Evolutionary conservation across 352 stramenopile genomes (phyloP), one percentile per base, ranked within the genome.

Genomic region (Globisporangium orthogonon): DNA sequence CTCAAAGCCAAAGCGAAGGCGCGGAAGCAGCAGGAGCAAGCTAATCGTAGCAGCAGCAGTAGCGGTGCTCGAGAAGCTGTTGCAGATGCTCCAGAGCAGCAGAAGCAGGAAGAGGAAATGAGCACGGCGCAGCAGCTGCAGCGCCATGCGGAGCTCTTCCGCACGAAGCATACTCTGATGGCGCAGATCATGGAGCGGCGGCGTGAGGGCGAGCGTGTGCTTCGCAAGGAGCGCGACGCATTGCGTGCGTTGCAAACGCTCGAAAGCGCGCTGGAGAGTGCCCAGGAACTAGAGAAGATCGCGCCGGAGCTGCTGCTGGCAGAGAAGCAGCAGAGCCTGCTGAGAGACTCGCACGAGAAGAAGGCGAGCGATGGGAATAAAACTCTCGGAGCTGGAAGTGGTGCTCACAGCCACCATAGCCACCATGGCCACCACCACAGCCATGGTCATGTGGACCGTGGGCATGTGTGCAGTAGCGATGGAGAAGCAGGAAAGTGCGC

Each of bases 81-180:
- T 13, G 51, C 1, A 15, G 31, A 18, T 35, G 30, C 39, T 4
- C 10, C 11, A 37, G 44, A 43, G 18, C 13, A 54, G 43, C 31
- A 33, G 33, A 10, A 41, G 9, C 37, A 41, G 37, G 52, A 11
- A 15, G 48, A 49, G 51, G 43, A 50, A 54, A 7, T 6, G 28
- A 13, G 13, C 45, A 55, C 49, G 11, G 63, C 48, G 4, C 31
- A 45, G 11, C 63, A 52, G 17, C 43, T 90, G 47, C 54, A 73
- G 46, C 45, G 47, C 7, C 60, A 79, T 10, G 71, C 76, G 0
- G 51, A 57, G 48, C 56, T 82, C 15, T 72, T 84, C 40, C 55
- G 66, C 29, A 40, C 53, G 29, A 91, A 89, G 56, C 74, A 87
- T 50, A 54, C 69, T 40, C 58, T 91, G 28, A 65, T 89, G 46